Evolutionary conservation across 331 rosid species (phyloP).

Genomic region (Saraca asoca): DNA sequence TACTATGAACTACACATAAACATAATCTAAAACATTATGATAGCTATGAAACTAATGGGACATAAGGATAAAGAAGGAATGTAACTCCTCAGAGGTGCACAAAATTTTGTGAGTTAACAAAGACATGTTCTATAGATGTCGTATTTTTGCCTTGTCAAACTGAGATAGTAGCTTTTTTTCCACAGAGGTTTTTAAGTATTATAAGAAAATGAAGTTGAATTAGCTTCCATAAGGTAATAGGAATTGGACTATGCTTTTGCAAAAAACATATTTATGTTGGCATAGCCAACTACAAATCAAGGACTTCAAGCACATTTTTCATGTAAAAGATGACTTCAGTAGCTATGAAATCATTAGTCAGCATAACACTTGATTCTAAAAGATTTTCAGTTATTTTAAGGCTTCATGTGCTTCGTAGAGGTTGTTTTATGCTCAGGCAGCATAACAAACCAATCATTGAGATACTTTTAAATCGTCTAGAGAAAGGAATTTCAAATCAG

Average conservation of each 20-base stretch:
- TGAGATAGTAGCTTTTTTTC: constrained; percentile 52
- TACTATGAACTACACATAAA: constrained; percentile 29
- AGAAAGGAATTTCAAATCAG: background rate
- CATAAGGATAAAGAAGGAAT: background rate
- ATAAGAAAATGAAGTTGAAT: constrained; percentile 30
- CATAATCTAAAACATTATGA: constrained; percentile 9
- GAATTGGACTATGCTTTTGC: constrained; percentile 39
- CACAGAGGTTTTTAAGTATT: constrained; percentile 50
- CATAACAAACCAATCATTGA: background rate
- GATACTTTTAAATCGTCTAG: background rate
- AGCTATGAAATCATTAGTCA: background rate
- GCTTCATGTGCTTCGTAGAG: no score
- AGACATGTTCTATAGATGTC: background rate
- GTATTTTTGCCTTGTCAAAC: constrained; percentile 28
- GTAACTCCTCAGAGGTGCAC: background rate
- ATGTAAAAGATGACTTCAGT: background rate
- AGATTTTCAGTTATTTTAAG: no score
- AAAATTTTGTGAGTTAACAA: background rate
- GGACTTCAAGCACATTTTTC: background rate
- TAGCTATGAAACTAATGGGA: constrained; percentile 4
- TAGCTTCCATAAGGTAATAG: constrained; percentile 29
- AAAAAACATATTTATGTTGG: background rate
- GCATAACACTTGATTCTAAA: no score
- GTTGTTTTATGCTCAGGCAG: background rate
- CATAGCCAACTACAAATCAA: background rate